phyloP scores from a whole-genome alignment of 2,329 filamentous ascomycete genomes.

The Pleurostoma richardsiae region DNA sequence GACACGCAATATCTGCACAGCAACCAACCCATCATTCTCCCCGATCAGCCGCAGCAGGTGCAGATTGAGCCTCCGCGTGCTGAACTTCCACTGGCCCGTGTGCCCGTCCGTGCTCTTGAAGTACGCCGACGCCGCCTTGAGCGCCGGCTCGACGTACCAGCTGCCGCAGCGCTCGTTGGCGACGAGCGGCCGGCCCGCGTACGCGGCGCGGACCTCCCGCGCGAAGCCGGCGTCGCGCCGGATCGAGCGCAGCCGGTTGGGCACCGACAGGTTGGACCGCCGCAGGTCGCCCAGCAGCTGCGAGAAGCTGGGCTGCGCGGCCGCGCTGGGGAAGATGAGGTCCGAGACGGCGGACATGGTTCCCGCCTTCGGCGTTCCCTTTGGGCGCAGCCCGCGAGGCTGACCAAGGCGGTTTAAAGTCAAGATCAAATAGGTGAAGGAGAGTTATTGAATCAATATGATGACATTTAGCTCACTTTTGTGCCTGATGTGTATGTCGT shows the following conservation, averaged over 20 bases:
- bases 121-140: constrained; percentile 73
- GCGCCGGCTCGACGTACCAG: constrained; percentile 75
- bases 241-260: constrained; percentile 80
- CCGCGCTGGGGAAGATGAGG: constrained; percentile 43
- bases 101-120: constrained; percentile 99
- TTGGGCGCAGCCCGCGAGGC: too few species aligned
- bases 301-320: constrained; percentile 60
- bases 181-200: constrained; percentile 60
- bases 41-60: constrained; percentile 69
- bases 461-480: too few species aligned
- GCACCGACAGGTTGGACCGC: constrained; percentile 69
- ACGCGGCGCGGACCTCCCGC: constrained; percentile 48
- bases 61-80: constrained; percentile 76
- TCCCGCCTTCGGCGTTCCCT: neutral
- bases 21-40: constrained; percentile 57
- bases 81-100: constrained; percentile 85
- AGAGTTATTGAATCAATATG: too few species aligned
- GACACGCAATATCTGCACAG: neutral
- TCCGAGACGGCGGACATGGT: constrained; percentile 27
- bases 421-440: too few species aligned
- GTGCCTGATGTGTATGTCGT: too few species aligned
- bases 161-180: constrained; percentile 94
- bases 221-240: constrained; percentile 73
- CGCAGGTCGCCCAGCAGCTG: constrained; percentile 68
- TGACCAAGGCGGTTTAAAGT: too few species aligned